Conservation (phyloP, 1,139 yeast genomes). For the Spathaspora sp. region DNA sequence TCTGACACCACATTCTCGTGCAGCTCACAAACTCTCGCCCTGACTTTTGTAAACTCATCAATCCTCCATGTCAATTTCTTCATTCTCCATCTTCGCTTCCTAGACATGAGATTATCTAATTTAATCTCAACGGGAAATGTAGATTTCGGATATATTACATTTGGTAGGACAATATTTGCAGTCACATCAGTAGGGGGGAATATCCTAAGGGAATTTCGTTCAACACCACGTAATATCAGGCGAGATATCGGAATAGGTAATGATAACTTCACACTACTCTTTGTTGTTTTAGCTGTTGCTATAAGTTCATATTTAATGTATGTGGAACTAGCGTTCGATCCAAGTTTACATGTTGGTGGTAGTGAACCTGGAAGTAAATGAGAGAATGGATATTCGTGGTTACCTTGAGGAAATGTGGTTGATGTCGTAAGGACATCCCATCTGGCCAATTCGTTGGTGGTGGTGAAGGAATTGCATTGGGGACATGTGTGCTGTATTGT, state of each 20-base stretch:
- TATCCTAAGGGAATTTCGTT: constrained; percentile 81
- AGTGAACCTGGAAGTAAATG: constrained; percentile 86
- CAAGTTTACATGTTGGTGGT: constrained; percentile 74
- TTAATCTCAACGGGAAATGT: constrained; percentile 79
- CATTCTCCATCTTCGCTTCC: constrained; percentile 85
- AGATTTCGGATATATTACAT: constrained; percentile 85
- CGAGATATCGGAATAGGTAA: constrained; percentile 76
- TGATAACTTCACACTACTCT: constrained; percentile 35
- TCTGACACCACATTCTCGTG: constrained; percentile 34
- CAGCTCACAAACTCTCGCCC: constrained; percentile 53
- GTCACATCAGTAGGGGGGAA: constrained; percentile 95
- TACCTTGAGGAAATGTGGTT: constrained; percentile 57
- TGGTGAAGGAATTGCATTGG: neutral
- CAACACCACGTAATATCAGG: constrained; percentile 79
- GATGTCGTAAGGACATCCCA: constrained; percentile 80
- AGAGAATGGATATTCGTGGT: constrained; percentile 92
- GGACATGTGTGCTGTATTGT: constrained; percentile 39
- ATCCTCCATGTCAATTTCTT: constrained; percentile 85
- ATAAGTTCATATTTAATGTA: constrained; percentile 70
- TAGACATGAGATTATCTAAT: constrained; percentile 70
- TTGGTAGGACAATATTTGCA: constrained; percentile 84
- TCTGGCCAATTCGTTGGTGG: constrained; percentile 62
- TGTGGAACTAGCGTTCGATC: constrained; percentile 51
- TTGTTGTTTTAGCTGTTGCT: constrained; percentile 48
- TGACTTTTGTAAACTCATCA: constrained; percentile 74